These are phyloP conservation scores for Kodamaea lidongshanica DNA, from an alignment of 805 yeast genomes.

Conservation along the genomic window DNA sequence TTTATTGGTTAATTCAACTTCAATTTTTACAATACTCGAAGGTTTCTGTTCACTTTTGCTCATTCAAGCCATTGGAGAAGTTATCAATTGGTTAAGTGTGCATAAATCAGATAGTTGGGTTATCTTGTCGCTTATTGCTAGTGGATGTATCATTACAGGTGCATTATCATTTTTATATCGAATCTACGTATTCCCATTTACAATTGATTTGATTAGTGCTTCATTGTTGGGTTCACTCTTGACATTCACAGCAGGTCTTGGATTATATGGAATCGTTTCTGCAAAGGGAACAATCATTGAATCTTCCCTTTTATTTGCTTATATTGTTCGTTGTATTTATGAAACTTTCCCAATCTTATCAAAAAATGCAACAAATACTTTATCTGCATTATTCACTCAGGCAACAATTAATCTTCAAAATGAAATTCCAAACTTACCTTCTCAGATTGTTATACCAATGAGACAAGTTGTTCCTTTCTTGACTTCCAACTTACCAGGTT, in stretches of 20 bases:
- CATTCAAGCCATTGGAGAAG: constrained; percentile 89
- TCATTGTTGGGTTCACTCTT: constrained; percentile 81
- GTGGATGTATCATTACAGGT: constrained; percentile 71
- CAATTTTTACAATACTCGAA: constrained; percentile 81
- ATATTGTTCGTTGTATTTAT: constrained; percentile 87
- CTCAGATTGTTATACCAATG: constrained; percentile 22
- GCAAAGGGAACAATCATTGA: constrained; percentile 88
- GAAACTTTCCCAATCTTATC: constrained; percentile 88
- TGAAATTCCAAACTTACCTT: constrained; percentile 34
- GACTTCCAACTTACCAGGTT: constrained; percentile 48
- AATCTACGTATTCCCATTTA: constrained; percentile 71
- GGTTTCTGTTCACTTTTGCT: constrained; percentile 88
- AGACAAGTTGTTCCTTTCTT: constrained; percentile 36
- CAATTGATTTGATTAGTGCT: constrained; percentile 67
- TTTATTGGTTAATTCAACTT: constrained; percentile 73
- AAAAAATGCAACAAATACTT: constrained; percentile 35
- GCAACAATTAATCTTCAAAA: constrained; percentile 28
- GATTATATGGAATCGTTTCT: constrained; percentile 77
- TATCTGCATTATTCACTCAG: constrained; percentile 27
- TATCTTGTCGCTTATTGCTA: constrained; percentile 60
- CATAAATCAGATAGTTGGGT: constrained; percentile 71
- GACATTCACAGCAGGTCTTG: constrained; percentile 66
- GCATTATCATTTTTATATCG: constrained; percentile 75
- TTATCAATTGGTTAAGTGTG: constrained; percentile 60
- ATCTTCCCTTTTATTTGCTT: constrained; percentile 77